Evolutionary conservation across 163 green algal genomes (phyloP).

Genomic region (Volvox carteri): DNA sequence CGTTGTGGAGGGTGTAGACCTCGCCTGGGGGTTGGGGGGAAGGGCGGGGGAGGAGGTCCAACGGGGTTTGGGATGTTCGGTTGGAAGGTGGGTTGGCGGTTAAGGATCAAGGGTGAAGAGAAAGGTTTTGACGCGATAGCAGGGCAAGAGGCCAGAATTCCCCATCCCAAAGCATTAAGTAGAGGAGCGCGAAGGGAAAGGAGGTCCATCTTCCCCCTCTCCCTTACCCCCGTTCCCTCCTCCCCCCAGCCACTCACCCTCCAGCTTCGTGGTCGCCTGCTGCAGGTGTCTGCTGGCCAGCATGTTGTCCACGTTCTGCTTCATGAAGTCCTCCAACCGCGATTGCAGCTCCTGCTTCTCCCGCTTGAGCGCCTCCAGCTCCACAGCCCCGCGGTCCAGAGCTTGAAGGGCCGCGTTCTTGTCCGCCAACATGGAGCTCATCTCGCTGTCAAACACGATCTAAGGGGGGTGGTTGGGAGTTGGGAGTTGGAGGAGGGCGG

Average conservation of each 20-base stretch:
- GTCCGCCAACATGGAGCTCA: conserved; percentile 29
- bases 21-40: conserved; percentile 35
- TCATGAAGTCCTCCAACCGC: conserved; percentile 52
- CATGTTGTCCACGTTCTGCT: conserved; percentile 63
- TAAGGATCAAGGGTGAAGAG: too few species aligned
- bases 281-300: conserved; percentile 46
- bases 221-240: not conserved
- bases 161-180: too few species aligned
- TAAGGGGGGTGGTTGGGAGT: not conserved
- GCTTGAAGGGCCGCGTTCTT: conserved; percentile 44
- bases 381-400: conserved; percentile 44
- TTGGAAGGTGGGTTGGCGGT: too few species aligned
- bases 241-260: conserved; percentile 34
- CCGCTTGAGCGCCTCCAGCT: conserved; percentile 34
- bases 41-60: not conserved
- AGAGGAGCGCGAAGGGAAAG: too few species aligned
- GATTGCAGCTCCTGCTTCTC: conserved; percentile 57
- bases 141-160: too few species aligned
- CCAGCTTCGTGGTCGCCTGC: conserved; percentile 18
- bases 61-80: not conserved
- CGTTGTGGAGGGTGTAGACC: conserved; percentile 35
- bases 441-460: conserved; percentile 57
- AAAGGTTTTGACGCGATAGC: too few species aligned
- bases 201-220: too few species aligned
- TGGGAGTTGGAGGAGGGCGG: too few species aligned